Evolutionary conservation across 2,329 filamentous ascomycete genomes (phyloP).

Genomic region (Colletotrichum orchidophilum): DNA sequence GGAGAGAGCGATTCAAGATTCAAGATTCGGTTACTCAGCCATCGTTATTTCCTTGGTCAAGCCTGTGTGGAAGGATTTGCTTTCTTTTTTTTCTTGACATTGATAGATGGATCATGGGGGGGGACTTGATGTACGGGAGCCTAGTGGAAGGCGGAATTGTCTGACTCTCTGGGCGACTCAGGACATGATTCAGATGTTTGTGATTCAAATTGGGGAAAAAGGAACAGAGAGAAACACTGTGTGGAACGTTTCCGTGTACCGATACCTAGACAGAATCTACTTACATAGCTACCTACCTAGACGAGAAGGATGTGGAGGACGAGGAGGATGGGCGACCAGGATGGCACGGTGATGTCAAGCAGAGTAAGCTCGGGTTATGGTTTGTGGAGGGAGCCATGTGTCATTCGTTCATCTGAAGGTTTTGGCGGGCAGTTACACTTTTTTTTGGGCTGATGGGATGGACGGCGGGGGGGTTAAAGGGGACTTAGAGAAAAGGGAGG

Average conservation of each 20-base stretch:
- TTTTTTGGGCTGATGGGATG: not conserved
- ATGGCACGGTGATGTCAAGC: not conserved
- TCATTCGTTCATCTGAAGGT: constrained; percentile 19
- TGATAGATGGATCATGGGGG: not conserved
- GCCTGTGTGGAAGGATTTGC: not conserved
- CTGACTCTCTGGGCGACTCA: not conserved
- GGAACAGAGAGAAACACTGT: constrained; percentile 1
- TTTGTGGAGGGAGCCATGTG: not conserved
- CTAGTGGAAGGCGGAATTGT: not conserved
- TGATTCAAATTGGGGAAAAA: not conserved
- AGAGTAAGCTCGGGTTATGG: not conserved
- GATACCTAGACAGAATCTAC: too few relatives aligned
- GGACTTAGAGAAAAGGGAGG: not conserved
- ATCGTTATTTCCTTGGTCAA: not conserved
- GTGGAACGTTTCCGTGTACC: not conserved
- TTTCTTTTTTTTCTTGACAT: not conserved
- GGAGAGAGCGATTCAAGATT: not conserved
- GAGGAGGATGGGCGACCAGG: not conserved
- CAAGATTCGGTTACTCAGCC: not conserved
- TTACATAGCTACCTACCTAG: too few relatives aligned
- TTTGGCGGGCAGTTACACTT: constrained; percentile 21
- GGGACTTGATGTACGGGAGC: not conserved
- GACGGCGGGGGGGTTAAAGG: not conserved
- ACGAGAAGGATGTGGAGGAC: not conserved
- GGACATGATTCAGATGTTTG: not conserved